Evolutionary conservation across 768 basidiomycete genomes (phyloP), one percentile per base, ranked within the genome.

Genomic region (Kwoniella dendrophila): DNA sequence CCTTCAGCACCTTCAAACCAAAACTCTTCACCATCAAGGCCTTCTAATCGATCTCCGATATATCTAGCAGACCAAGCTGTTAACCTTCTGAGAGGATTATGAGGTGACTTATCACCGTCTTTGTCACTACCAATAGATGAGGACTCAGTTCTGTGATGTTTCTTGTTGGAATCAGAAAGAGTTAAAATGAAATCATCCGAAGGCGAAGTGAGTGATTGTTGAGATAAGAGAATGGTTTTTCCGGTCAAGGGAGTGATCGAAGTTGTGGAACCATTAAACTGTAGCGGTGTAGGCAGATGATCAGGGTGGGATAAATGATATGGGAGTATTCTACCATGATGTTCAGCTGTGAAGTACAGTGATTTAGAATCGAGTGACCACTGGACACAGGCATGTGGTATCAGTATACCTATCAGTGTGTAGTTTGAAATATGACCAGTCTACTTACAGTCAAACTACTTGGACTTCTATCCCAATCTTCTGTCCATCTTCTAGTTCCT

Each of bases 1-100:
- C 85, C 84, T 67, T 87, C 80, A 2, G 90, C 90, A 10, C 95
- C 95, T 62, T 86, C 84, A 81, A 96, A 97, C 86, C 88, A 92
- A 73, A 97, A 90, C 59, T 90, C 86, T 69, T 94, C 88, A 7
- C 80, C 83, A 51, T 83, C 78, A 3, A 74, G 55, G 0, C 59
- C 69, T 26, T 63, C 60, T 3, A 72, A 61, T n/a, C 50, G 55
- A 24, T 50, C 63, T 22, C 26, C 66, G 51, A 92, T 78, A 5
- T 82, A 82, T 8, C 82, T 75, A 41, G 81, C 82, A 0, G 88
- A 84, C 76, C 95, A 87, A 38, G 79, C 70, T 2, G 94, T 91
- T 40, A 94, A 71, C 66, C 85, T 85, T 18, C 82, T 78, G 1
- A 85, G 64, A 50, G 36, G 58, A 43, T 66, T 53, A 22, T 41